Conservation (phyloP, 805 yeast genomes). For the Starmerella apicola region DNA sequence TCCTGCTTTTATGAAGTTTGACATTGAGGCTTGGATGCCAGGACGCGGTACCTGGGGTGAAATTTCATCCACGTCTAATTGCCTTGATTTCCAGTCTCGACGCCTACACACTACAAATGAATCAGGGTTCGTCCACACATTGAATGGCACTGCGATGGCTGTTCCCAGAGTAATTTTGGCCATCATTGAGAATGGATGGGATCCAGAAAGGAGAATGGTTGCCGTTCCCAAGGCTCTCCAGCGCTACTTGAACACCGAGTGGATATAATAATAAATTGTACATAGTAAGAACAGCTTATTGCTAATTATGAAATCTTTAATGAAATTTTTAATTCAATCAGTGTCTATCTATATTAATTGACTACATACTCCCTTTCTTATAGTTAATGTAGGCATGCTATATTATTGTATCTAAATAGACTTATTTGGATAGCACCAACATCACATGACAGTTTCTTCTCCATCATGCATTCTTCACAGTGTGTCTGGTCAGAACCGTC, state of each 20-base stretch:
- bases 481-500: conserved; percentile 3
- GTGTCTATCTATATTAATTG: background rate
- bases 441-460: no score
- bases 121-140: conserved; percentile 54
- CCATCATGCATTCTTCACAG: conserved; percentile 8
- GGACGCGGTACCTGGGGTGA: conserved; percentile 92
- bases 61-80: conserved; percentile 78
- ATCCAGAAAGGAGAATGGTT: conserved; percentile 9
- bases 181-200: conserved; percentile 69
- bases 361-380: background rate
- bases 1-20: conserved; percentile 84
- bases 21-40: conserved; percentile 97
- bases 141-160: conserved; percentile 94
- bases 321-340: no score
- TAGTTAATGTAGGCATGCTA: no score
- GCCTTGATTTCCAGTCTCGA: conserved; percentile 82
- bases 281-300: background rate
- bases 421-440: no score
- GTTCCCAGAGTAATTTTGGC: conserved; percentile 86
- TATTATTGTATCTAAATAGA: no score
- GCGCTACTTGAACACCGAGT: conserved; percentile 8
- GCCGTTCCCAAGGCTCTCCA: conserved; percentile 18
- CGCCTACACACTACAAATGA: conserved; percentile 49
- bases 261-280: no score
- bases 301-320: no score